Evolutionary conservation across 2,329 filamentous ascomycete species (phyloP).

Genomic region (Tolypocladium cylindrosporum): DNA sequence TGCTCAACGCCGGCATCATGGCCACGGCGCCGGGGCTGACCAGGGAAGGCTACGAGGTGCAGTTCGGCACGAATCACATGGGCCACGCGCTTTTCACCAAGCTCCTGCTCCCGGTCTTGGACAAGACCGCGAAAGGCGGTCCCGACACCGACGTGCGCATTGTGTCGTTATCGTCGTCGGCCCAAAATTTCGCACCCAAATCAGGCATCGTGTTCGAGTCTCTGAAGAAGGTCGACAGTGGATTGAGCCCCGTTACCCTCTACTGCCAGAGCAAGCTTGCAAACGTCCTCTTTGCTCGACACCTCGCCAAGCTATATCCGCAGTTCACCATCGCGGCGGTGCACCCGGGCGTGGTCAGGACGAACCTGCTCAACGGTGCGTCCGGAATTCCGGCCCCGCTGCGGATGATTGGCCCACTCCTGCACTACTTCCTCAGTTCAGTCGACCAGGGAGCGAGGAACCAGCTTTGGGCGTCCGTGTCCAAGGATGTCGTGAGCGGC

Average conservation of each 20-base stretch:
- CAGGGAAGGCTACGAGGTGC: conserved; percentile 35
- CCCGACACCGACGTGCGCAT: conserved; percentile 17
- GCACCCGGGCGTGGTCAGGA: conserved; percentile 17
- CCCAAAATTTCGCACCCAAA: conserved; percentile 11
- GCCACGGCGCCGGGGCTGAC: conserved; percentile 23
- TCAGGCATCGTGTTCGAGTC: conserved; percentile 18
- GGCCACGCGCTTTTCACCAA: conserved; percentile 35
- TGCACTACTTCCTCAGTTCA: conserved; percentile 9
- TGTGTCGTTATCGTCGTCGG: conserved; percentile 16
- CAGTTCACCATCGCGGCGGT: conserved; percentile 13
- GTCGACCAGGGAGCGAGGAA: conserved; percentile 25
- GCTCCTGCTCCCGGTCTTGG: conserved; percentile 21
- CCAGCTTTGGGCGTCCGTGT: conserved; percentile 32
- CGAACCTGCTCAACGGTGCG: conserved; percentile 11
- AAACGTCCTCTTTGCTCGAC: conserved; percentile 16
- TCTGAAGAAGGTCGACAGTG: conserved; percentile 12
- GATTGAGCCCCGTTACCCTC: conserved; percentile 10
- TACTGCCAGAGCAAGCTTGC: conserved; percentile 22
- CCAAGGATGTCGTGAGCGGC: conserved; percentile 18
- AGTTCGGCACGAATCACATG: conserved; percentile 39
- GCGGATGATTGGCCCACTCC: conserved; percentile 6
- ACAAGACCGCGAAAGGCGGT: conserved; percentile 12
- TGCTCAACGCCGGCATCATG: conserved; percentile 38
- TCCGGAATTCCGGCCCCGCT: conserved; percentile 1
- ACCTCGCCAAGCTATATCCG: conserved; percentile 14